These are phyloP conservation scores for Penicillium sp. DNA, from an alignment of 2,329 filamentous ascomycete genomes.

Conservation along the genomic window DNA sequence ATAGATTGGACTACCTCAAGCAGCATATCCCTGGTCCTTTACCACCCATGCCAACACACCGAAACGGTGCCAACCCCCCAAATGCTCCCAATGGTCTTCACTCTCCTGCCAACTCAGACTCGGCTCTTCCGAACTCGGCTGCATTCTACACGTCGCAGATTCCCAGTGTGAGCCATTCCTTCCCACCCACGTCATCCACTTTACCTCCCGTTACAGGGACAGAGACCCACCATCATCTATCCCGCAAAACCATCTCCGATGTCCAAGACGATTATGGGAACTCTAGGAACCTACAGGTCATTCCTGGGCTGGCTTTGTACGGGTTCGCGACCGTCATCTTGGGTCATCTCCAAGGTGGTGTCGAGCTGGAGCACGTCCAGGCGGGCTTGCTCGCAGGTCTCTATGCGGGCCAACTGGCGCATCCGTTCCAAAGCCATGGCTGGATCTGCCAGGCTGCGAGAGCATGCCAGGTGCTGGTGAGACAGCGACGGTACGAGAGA, in stretches of 20 bases:
- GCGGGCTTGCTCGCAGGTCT: conserved; percentile 77
- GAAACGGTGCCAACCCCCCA: conserved; percentile 1
- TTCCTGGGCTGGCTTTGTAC: conserved; percentile 87
- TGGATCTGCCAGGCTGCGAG: conserved; percentile 60
- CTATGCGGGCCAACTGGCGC: conserved; percentile 80
- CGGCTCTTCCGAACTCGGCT: conserved; percentile 17
- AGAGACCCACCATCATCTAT: conserved; percentile 6
- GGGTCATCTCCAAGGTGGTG: conserved; percentile 70
- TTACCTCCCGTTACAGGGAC: conserved; percentile 15
- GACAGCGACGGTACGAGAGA: conserved; percentile 44
- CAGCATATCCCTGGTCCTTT: conserved; percentile 26
- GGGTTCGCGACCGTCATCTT: conserved; percentile 80
- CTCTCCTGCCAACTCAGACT: conserved; percentile 26
- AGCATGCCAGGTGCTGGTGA: conserved; percentile 64
- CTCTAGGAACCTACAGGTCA: conserved; percentile 67
- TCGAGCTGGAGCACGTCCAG: conserved; percentile 76
- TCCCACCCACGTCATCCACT: conserved; percentile 2
- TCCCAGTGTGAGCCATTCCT: conserved; percentile 12
- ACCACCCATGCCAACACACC: conserved; percentile 1
- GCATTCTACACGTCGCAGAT: conserved; percentile 20
- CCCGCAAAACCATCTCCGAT: not conserved
- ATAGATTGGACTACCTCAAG: conserved; percentile 23
- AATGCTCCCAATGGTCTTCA: conserved; percentile 19
- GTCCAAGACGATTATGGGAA: conserved; percentile 15
- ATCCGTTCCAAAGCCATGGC: conserved; percentile 77